phyloP scores from a whole-genome alignment of 768 basidiomycete species.

The Suillus bovinus region DNA sequence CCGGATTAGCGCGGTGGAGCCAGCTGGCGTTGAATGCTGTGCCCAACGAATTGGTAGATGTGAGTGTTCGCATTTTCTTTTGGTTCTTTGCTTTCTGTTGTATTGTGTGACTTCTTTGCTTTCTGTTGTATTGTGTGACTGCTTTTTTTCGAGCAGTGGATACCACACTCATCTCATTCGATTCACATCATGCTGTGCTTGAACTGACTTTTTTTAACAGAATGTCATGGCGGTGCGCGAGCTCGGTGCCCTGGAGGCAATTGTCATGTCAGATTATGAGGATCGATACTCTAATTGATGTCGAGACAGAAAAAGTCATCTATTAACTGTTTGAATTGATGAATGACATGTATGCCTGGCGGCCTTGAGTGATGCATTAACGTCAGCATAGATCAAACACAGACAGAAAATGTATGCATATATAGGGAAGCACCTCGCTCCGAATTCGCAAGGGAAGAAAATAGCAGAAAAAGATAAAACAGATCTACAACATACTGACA shows the following conservation, averaged over 20 bases:
- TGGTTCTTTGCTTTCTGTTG: not conserved
- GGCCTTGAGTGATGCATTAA: not conserved
- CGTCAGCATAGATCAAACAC: not conserved
- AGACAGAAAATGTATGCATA: not conserved
- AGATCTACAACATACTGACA: not conserved
- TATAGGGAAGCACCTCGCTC: not conserved
- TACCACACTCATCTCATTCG: not conserved
- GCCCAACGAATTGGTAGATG: conserved; percentile 84
- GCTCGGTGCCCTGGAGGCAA: conserved; percentile 67
- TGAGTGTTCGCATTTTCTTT: conserved; percentile 38
- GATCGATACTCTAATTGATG: conserved; percentile 33
- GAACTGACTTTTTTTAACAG: conserved; percentile 35
- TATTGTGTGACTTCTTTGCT: not conserved
- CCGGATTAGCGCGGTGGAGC: conserved; percentile 79
- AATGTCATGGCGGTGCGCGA: conserved; percentile 63
- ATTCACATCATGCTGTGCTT: not conserved
- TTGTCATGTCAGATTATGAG: conserved; percentile 70
- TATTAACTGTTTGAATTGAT: not conserved
- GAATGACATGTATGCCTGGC: not conserved
- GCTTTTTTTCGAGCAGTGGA: conserved; percentile 2
- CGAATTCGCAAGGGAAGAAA: not conserved
- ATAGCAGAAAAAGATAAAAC: not conserved
- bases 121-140: not conserved
- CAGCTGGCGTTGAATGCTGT: conserved; percentile 62
- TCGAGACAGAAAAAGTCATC: not conserved